These are phyloP conservation scores for Quercus mongolica DNA, from an alignment of 306 rosid species.

Conservation along the genomic window DNA sequence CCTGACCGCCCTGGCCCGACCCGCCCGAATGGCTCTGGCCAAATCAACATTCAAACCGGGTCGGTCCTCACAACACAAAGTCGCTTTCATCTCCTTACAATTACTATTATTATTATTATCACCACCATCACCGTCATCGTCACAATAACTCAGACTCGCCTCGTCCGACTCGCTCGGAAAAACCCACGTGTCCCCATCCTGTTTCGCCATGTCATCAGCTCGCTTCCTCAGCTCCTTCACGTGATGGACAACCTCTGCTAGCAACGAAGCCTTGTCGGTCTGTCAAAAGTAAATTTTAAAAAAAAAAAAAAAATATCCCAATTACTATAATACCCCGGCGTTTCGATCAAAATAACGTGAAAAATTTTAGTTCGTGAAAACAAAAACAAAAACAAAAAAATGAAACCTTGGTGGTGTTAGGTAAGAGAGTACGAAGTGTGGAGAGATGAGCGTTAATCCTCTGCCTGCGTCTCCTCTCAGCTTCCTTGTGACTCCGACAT, in stretches of 20 bases:
- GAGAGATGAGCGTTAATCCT: constrained; percentile 88
- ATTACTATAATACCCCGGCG: constrained; percentile 20
- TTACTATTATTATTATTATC: no score
- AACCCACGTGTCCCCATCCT: constrained; percentile 28
- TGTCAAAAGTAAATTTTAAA: constrained; percentile 5
- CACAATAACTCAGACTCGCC: constrained; percentile 51
- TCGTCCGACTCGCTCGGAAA: constrained; percentile 70
- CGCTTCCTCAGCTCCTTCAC: constrained; percentile 57
- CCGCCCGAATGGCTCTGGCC: constrained; percentile 51
- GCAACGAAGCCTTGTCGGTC: constrained; percentile 87
- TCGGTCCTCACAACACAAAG: constrained; percentile 80
- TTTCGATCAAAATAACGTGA: not conserved
- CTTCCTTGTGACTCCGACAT: constrained; percentile 83
- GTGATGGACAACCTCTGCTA: constrained; percentile 76
- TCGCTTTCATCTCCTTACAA: constrained; percentile 47
- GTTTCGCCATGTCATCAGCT: constrained; percentile 45
- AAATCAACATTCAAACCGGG: constrained; percentile 67
- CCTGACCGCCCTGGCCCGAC: constrained; percentile 44
- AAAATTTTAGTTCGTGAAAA: not conserved
- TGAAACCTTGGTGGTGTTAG: constrained; percentile 58
- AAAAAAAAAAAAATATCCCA: not conserved
- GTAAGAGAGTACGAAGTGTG: constrained; percentile 80
- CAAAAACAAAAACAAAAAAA: not conserved
- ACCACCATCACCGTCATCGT: constrained; percentile 22
- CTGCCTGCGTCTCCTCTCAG: constrained; percentile 90